phyloP scores from a whole-genome alignment of 768 basidiomycete species.

The Auricularia sp. region DNA sequence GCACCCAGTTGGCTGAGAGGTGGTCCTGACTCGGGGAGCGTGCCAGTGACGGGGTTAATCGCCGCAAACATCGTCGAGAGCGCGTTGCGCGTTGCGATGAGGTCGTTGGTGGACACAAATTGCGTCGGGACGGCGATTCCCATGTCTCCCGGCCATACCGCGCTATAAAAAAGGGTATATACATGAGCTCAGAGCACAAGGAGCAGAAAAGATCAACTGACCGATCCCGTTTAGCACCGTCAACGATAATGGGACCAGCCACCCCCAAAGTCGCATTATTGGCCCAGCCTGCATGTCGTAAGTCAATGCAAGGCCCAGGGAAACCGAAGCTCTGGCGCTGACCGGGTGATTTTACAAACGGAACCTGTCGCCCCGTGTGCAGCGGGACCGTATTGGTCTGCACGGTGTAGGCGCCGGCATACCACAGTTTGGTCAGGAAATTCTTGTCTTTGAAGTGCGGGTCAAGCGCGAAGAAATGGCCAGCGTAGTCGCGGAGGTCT shows the following conservation, averaged over 20 bases:
- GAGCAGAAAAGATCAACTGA: not conserved
- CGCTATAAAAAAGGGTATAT: not conserved
- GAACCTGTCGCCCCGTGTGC: constrained; percentile 40
- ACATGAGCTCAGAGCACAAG: no score
- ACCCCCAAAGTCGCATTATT: constrained; percentile 46
- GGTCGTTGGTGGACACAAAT: constrained; percentile 52
- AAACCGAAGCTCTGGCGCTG: no score
- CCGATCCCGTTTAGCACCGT: constrained; percentile 52
- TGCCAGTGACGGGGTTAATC: constrained; percentile 16
- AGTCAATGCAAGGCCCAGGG: no score
- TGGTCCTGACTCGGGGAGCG: constrained; percentile 25
- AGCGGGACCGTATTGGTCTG: constrained; percentile 46
- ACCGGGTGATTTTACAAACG: constrained; percentile 32
- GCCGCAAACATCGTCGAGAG: not conserved
- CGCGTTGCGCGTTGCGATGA: constrained; percentile 36
- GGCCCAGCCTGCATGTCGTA: constrained; percentile 31
- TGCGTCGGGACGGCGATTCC: constrained; percentile 51
- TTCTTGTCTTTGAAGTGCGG: constrained; percentile 33
- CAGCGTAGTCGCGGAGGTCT: constrained; percentile 37
- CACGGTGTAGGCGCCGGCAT: constrained; percentile 51
- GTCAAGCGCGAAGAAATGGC: constrained; percentile 42
- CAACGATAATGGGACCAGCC: constrained; percentile 48
- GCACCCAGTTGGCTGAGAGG: not conserved
- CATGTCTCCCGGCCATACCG: constrained; percentile 31
- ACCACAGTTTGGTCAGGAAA: constrained; percentile 50